A percentile compares a stretch with the other conserved stretches of the same genome.
Evolutionary conservation across 768 basidiomycete genomes (phyloP).

Genomic region (Leccinellum albellum): DNA sequence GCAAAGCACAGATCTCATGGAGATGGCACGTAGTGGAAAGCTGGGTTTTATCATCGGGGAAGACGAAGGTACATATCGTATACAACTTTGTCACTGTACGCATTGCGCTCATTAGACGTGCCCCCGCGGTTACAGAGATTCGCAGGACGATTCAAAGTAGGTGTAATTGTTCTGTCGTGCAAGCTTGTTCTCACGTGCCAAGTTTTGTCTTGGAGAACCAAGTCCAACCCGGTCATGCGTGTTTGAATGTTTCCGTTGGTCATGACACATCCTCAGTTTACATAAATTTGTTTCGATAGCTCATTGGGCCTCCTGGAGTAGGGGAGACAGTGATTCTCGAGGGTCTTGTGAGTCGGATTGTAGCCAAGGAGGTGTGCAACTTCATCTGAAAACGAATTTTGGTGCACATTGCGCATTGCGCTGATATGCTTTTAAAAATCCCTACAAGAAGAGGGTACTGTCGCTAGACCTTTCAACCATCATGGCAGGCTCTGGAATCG

Average conservation of each 20-base stretch:
- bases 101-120: neutral
- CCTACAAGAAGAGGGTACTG: constrained; percentile 86
- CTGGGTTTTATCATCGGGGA: constrained; percentile 87
- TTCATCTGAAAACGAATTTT: neutral
- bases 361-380: constrained; percentile 73
- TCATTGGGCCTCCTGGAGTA: constrained; percentile 84
- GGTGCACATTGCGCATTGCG: neutral
- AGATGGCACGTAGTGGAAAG: constrained; percentile 79
- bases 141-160: no score
- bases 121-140: constrained; percentile 53
- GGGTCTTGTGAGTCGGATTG: constrained; percentile 83
- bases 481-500: constrained; percentile 87
- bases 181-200: neutral
- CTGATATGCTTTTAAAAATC: constrained; percentile 34
- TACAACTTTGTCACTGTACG: neutral
- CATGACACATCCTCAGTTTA: neutral
- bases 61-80: constrained; percentile 59
- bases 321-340: constrained; percentile 93
- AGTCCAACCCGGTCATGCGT: constrained; percentile 84
- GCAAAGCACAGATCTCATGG: constrained; percentile 80
- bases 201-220: constrained; percentile 84
- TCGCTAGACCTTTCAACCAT: constrained; percentile 81
- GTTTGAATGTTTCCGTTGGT: neutral
- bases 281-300: constrained; percentile 33
- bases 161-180: constrained; percentile 16